phyloP scores from a whole-genome alignment of 805 yeast species.

The Zygoascus flipseniorum region DNA sequence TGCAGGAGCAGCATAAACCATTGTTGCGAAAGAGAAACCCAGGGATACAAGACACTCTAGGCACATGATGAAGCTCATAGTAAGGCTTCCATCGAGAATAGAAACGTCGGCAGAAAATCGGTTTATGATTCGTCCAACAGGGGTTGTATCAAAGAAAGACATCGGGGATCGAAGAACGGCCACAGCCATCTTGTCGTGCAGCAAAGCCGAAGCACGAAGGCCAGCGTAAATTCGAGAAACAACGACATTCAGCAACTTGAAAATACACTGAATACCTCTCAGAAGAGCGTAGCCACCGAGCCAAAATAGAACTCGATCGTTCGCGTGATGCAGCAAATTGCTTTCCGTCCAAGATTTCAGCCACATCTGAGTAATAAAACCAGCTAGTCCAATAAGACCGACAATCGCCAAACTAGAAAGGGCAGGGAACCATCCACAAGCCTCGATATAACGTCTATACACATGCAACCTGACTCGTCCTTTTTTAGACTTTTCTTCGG shows the following conservation, averaged over 20 bases:
- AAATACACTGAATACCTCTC: slow-evolving; percentile 30
- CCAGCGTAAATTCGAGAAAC: slow-evolving; percentile 44
- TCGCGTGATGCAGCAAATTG: slow-evolving; percentile 50
- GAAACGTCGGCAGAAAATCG: slow-evolving; percentile 86
- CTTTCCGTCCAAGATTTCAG: slow-evolving; percentile 86
- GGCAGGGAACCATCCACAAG: slow-evolving; percentile 48
- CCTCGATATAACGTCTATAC: slow-evolving; percentile 63
- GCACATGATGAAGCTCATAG: slow-evolving; percentile 30
- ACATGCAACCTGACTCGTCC: slow-evolving; percentile 80
- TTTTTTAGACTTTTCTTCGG: slow-evolving; percentile 59
- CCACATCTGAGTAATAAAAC: slow-evolving; percentile 70
- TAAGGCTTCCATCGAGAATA: slow-evolving; percentile 69
- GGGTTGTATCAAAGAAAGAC: slow-evolving; percentile 92
- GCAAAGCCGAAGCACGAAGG: slow-evolving; percentile 18
- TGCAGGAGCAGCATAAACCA: slow-evolving; percentile 81
- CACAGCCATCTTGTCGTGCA: slow-evolving; percentile 69
- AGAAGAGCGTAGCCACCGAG: slow-evolving; percentile 54
- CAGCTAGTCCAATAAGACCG: slow-evolving; percentile 39
- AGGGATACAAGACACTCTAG: slow-evolving; percentile 30
- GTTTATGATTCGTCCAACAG: slow-evolving; percentile 84
- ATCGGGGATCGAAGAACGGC: slow-evolving; percentile 81
- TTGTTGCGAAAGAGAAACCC: slow-evolving; percentile 64
- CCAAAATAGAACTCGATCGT: slow-evolving; percentile 56
- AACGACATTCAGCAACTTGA: slow-evolving; percentile 44
- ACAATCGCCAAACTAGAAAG: slow-evolving; percentile 30